Base-by-base conservation (phyloP, 1,139 yeast genomes). In the Pichia sp. region DNA sequence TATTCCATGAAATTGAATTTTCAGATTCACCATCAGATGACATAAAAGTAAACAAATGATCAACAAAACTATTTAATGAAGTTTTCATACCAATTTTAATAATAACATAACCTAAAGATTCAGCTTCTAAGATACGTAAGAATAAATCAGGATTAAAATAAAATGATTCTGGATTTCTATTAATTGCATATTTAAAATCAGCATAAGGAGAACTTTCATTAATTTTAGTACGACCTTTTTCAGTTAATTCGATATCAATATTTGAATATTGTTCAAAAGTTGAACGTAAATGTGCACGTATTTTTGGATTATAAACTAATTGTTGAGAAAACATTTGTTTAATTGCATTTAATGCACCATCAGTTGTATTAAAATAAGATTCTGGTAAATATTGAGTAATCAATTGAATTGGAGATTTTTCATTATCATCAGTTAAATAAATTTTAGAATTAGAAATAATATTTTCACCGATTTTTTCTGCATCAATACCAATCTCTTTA, bases 61-160 rank as follows among this genome's bases (percentile, higher is more conserved):
- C 72, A 40, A 74, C 64, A 41, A 73, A 58, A 33, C 47, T 51
- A 8, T 46, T 48, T 34, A 54, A 54, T 4, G 60, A 52, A 29
- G 47, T 47, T 29, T 58, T 58, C 34, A 62, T 47, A 42, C 69
- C 70, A 35, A 76, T 71, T 41, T 69, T 66, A 31, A 75, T 61
- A 23, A 70, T 70, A 13, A 71, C 65, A 38, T 72, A 60, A 65
- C 95, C 74, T 65, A 76, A 54, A 61, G 65, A 63, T 59, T 91
- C 98, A 2, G 98, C 98, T 56, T 84, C 89, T 40, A 89, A 66
- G 95, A 91, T 91, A 55, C 94, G 76, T 54, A 93, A 69, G 50
- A 84, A 84, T 23, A 83, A 67, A 54, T 87, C 95, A 0, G 98
- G 97, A 40, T 77, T 71, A 33, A 69, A 70, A 4, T 77, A 74